Conservation (phyloP, 176 grass and related monocot genomes). For the Triticum dicoccoides region DNA sequence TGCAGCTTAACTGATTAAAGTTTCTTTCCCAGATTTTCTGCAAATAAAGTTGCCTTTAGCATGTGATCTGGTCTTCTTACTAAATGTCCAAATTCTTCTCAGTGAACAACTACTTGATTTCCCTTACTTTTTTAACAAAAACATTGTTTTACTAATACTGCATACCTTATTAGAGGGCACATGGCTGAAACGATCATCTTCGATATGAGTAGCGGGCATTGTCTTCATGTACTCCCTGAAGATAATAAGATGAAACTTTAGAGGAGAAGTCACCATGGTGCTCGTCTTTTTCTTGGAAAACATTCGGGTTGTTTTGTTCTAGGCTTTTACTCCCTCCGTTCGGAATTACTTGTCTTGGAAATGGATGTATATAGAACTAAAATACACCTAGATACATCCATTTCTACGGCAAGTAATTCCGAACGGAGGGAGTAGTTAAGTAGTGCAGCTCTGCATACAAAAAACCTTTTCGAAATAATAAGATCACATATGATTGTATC, state of each 20-base stretch:
- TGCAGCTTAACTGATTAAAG: neutral
- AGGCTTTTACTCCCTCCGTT: too few relatives aligned
- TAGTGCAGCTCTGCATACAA: neutral
- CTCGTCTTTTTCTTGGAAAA: neutral
- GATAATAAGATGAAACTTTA: slow-evolving; percentile 17
- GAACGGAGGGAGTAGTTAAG: neutral
- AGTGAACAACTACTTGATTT: neutral
- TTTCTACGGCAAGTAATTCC: too few relatives aligned
- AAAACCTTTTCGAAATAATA: neutral
- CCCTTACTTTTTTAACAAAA: slow-evolving; percentile 1
- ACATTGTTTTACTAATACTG: neutral
- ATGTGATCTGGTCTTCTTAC: neutral
- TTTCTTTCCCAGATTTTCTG: neutral
- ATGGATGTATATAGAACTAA: too few relatives aligned
- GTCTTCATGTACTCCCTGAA: slow-evolving; percentile 54
- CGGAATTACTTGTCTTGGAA: too few relatives aligned
- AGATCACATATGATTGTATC: neutral
- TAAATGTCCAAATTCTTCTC: neutral
- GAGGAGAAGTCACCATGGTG: neutral
- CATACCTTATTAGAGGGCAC: slow-evolving; percentile 85
- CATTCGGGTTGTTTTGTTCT: neutral
- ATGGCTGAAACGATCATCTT: slow-evolving; percentile 53
- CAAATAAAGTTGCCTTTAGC: neutral
- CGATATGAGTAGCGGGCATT: slow-evolving; percentile 24
- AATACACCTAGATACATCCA: too few relatives aligned